Conservation (phyloP, 2,329 filamentous ascomycete genomes). For the Hortaea werneckii region DNA sequence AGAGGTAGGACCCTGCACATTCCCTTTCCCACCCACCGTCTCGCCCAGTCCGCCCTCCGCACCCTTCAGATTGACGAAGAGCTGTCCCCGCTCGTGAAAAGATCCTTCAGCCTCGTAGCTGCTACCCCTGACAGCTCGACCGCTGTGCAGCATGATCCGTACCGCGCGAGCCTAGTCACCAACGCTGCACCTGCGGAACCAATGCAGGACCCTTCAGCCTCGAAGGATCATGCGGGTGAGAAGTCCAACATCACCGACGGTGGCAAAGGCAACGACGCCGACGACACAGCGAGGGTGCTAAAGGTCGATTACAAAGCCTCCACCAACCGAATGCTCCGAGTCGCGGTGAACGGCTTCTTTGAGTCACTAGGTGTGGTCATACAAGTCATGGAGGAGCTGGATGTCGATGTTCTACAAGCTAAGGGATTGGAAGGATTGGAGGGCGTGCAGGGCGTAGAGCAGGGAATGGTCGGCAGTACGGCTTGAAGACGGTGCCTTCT, state of each 20-base stretch:
- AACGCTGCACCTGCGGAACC: too few relatives aligned
- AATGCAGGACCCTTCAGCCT: too few relatives aligned
- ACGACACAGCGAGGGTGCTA: slow-evolving; percentile 45
- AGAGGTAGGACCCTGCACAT: slow-evolving; percentile 57
- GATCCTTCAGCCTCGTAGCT: slow-evolving; percentile 51
- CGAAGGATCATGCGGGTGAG: too few relatives aligned
- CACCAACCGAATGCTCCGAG: slow-evolving; percentile 91
- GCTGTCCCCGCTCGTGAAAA: slow-evolving; percentile 71
- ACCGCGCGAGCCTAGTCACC: too few relatives aligned
- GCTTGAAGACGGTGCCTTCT: too few relatives aligned
- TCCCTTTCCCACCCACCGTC: slow-evolving; percentile 69
- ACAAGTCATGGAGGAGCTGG: slow-evolving; percentile 82
- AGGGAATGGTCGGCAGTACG: slow-evolving; percentile 24
- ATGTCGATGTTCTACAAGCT: slow-evolving; percentile 64
- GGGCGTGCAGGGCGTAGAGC: slow-evolving; percentile 30
- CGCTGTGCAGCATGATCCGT: too few relatives aligned
- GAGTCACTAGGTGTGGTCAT: slow-evolving; percentile 77
- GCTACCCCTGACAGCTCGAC: too few relatives aligned
- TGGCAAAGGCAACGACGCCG: slow-evolving; percentile 1
- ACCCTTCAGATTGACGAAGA: slow-evolving; percentile 80
- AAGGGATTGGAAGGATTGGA: slow-evolving; percentile 31
- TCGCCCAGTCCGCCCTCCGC: slow-evolving; percentile 65
- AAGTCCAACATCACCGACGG: too few relatives aligned
- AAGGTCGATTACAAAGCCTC: slow-evolving; percentile 72
- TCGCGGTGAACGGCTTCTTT: slow-evolving; percentile 93